A percentile compares a stretch with the other conserved stretches of the same genome.
Conservation (phyloP, 2,329 filamentous ascomycete species). For the Grosmannia penicillata region DNA sequence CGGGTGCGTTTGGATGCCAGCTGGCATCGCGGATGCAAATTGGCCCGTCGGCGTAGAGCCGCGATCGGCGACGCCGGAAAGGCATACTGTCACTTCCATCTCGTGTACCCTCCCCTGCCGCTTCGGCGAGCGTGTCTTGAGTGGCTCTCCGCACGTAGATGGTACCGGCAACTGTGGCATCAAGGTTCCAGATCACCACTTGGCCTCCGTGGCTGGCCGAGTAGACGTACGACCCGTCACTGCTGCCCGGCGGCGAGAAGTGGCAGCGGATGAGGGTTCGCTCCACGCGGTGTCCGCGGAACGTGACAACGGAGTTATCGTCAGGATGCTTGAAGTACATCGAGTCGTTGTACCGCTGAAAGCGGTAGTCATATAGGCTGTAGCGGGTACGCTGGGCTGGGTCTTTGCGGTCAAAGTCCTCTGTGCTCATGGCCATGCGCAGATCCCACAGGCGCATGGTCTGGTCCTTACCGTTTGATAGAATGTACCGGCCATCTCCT, state of each 20-base stretch:
- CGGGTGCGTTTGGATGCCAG: constrained; percentile 76
- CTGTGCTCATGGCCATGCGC: constrained; percentile 69
- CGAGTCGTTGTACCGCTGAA: constrained; percentile 47
- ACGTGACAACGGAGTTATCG: constrained; percentile 88
- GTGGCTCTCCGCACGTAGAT: constrained; percentile 69
- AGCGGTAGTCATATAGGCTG: constrained; percentile 72
- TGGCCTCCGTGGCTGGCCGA: constrained; percentile 80
- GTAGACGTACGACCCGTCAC: constrained; percentile 86
- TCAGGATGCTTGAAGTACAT: constrained; percentile 60
- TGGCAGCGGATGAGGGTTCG: constrained; percentile 89
- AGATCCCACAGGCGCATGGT: constrained; percentile 96
- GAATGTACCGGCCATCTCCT: constrained; percentile 62
- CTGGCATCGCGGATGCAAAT: constrained; percentile 78
- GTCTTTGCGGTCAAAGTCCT: constrained; percentile 42
- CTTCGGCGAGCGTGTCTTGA: not conserved
- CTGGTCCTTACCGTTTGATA: constrained; percentile 92
- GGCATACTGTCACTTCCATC: no score
- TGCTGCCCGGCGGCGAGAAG: constrained; percentile 76
- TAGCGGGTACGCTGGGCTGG: constrained; percentile 39
- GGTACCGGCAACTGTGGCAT: constrained; percentile 64
- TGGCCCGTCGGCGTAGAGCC: constrained; percentile 12
- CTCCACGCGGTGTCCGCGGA: constrained; percentile 76
- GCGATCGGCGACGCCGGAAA: not conserved
- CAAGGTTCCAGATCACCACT: constrained; percentile 80
- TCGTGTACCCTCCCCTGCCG: not conserved